A percentile compares a stretch with the other conserved stretches of the same genome.
These are phyloP conservation scores for Infundibulicybe gibba DNA, from an alignment of 768 basidiomycete species.

Conservation along the genomic window DNA sequence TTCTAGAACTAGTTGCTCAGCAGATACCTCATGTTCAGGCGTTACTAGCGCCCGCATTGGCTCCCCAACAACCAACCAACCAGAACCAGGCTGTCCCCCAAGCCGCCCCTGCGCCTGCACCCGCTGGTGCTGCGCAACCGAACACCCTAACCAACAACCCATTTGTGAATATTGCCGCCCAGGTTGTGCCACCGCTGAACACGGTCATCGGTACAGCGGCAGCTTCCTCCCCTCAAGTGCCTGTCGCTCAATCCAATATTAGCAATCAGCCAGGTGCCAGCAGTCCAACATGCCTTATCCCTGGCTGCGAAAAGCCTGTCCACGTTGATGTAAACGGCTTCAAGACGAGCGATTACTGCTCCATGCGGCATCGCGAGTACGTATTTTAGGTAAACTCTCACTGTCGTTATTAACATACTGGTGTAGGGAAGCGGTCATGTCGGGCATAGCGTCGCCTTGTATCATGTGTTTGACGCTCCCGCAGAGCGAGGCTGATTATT, in stretches of 20 bases:
- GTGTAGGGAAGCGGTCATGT: slow-evolving; percentile 52
- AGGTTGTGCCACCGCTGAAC: neutral
- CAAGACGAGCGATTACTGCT: slow-evolving; percentile 48
- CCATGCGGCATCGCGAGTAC: slow-evolving; percentile 53
- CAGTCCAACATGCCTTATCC: slow-evolving; percentile 35
- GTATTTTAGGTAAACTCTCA: slow-evolving; percentile 14
- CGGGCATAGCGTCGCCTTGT: slow-evolving; percentile 49
- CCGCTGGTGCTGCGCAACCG: slow-evolving; percentile 1
- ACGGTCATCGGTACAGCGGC: slow-evolving; percentile 10
- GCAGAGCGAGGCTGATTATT: slow-evolving; percentile 59
- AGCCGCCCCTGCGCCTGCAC: neutral
- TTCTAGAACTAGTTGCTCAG: slow-evolving; percentile 39
- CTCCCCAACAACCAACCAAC: too few species aligned
- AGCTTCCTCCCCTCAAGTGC: slow-evolving; percentile 17
- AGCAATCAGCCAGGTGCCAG: slow-evolving; percentile 29
- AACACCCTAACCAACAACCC: too few species aligned
- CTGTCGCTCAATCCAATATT: slow-evolving; percentile 27
- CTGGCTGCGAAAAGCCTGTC: slow-evolving; percentile 50
- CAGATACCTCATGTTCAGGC: slow-evolving; percentile 45
- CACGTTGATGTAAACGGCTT: slow-evolving; percentile 47
- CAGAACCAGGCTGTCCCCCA: too few species aligned
- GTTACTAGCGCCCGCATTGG: slow-evolving; percentile 18
- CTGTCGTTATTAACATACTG: too few species aligned
- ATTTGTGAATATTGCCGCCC: slow-evolving; percentile 1
- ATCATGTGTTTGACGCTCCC: slow-evolving; percentile 64